A percentile compares a stretch with the other conserved stretches of the same genome.
Conservation (phyloP, 371 early-diverging fungal genomes). For the Syncephalis fuscata region DNA sequence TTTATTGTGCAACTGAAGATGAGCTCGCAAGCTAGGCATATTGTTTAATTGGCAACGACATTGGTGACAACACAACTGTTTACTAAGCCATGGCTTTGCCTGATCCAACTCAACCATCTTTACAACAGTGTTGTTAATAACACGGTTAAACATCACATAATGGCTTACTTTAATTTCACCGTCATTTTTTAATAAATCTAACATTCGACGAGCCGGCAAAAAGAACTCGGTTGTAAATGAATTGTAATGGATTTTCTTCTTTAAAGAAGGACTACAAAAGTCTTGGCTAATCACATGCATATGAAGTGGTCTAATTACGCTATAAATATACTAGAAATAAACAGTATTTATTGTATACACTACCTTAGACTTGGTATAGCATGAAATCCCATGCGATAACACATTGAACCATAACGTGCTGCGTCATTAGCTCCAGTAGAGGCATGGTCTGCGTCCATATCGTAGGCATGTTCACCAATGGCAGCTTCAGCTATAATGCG, state of each 20-base stretch:
- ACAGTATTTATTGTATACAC: background rate
- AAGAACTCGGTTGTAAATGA: slow-evolving; percentile 39
- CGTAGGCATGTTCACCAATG: background rate
- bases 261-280: slow-evolving; percentile 21
- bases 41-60: slow-evolving; percentile 3
- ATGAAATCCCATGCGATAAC: slow-evolving; percentile 39
- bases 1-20: slow-evolving; percentile 5
- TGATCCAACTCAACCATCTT: slow-evolving; percentile 1
- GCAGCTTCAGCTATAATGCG: background rate
- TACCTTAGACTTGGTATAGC: slow-evolving; percentile 32
- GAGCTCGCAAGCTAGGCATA: slow-evolving; percentile 6
- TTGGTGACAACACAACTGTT: slow-evolving; percentile 5
- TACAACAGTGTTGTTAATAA: background rate
- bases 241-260: slow-evolving; percentile 38
- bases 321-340: background rate
- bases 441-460: background rate
- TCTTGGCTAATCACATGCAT: slow-evolving; percentile 42
- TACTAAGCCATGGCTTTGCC: slow-evolving; percentile 1
- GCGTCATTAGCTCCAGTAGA: background rate
- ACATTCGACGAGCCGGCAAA: slow-evolving; percentile 11
- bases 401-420: slow-evolving; percentile 1
- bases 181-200: slow-evolving; percentile 9
- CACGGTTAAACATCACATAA: background rate
- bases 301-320: slow-evolving; percentile 26
- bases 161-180: slow-evolving; percentile 13